These are phyloP conservation scores for Poa pratensis DNA, from an alignment of 176 grass and related monocot genomes.

Conservation along the genomic window DNA sequence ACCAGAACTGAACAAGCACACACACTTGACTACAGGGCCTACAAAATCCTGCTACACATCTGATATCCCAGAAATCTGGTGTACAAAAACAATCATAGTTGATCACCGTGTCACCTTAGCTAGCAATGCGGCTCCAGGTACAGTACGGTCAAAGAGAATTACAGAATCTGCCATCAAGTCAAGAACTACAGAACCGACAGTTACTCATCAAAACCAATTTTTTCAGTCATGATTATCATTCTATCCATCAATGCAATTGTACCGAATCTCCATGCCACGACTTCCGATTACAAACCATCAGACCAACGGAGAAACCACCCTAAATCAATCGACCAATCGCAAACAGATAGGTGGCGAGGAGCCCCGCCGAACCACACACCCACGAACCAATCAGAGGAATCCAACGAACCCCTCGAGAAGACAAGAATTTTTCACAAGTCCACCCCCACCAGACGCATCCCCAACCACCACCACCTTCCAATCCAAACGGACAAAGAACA, in stretches of 20 bases:
- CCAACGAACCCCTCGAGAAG: slow-evolving; percentile 14
- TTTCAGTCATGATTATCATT: slow-evolving; percentile 16
- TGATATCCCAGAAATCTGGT: not conserved
- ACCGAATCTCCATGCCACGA: slow-evolving; percentile 6
- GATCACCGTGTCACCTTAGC: not conserved
- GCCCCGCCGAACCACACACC: slow-evolving; percentile 12
- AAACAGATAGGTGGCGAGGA: slow-evolving; percentile 33
- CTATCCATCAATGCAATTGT: not conserved
- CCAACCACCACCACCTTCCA: slow-evolving; percentile 67
- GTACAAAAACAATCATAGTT: not conserved
- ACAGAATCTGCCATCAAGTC: slow-evolving; percentile 30
- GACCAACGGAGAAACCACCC: not conserved
- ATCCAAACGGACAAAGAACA: slow-evolving; percentile 40
- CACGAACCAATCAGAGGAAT: slow-evolving; percentile 14
- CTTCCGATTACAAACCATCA: slow-evolving; percentile 19
- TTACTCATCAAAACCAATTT: not conserved
- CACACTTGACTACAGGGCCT: slow-evolving; percentile 19
- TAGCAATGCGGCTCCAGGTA: not conserved
- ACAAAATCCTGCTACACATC: slow-evolving; percentile 43
- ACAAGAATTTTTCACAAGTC: slow-evolving; percentile 27
- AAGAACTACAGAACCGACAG: not conserved
- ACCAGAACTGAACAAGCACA: slow-evolving; percentile 35
- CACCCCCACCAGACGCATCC: slow-evolving; percentile 1
- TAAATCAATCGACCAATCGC: slow-evolving; percentile 31
- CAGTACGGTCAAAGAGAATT: not conserved